Base-by-base conservation (phyloP, 1,139 yeast genomes). In the Blastobotrys persicus region DNA sequence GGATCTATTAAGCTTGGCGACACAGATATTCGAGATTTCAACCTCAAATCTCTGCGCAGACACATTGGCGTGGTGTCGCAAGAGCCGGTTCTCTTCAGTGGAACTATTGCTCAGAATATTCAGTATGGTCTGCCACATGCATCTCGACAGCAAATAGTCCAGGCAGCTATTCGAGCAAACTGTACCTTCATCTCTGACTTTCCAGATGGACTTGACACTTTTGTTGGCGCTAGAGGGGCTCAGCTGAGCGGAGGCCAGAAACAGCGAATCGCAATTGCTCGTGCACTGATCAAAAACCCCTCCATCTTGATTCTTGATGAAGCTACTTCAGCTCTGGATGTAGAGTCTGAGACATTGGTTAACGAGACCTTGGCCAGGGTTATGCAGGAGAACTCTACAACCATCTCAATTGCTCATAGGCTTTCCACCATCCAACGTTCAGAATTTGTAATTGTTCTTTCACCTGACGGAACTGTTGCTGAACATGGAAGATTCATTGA, bases 321-420 rank as follows among this genome's bases (percentile, higher is more conserved):
- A 64, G 92, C 92, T 1, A 85, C 92, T 0, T 83, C 89, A 12
- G 92, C 92, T 2, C 73, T 83, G 47, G 98, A 92, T 66, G 81
- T 83, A n/a, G 85, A 81, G 59, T 85, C 91, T 62, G 98, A 92
- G 67, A 82, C 85, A 55, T 80, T 88, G 0, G 95, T 92, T 42
- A 83, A 82, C 59, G 76, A 77, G 51, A 83, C 88, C 0, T 66
- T 83, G 50, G 75, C 78, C 34, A 69, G 73, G 47, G 66, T 83
- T 41, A 85, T 89, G 87, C 74, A 75, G 48, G 75, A 78, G 42
- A 76, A 77, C 51, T 73, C 88, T 51, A 89, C 98, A 0, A 83
- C 95, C 6, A 86, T 91, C 46, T 86, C 94, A 50, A 92, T 91
- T 63, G 98, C 98, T 1, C 98, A 91, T 66, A 74, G 97, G 57